Percentiles rank a stretch among this genome's conserved stretches.
These are phyloP conservation scores for Arthrocladium fulminans DNA, from an alignment of 2,329 filamentous ascomycete genomes.

Conservation along the genomic window DNA sequence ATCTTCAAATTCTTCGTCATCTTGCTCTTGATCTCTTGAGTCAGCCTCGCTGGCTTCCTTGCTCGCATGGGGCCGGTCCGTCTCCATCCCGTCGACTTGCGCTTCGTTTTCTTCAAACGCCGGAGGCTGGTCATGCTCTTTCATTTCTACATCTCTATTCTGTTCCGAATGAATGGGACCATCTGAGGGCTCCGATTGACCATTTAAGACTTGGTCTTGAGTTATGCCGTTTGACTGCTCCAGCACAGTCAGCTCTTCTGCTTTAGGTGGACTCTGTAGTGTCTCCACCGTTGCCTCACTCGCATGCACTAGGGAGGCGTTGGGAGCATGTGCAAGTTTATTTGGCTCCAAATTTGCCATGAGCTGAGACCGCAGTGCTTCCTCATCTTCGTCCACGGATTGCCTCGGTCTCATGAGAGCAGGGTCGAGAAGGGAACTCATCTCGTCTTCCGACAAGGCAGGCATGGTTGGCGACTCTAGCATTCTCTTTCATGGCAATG, in stretches of 20 bases:
- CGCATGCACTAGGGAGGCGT: slow-evolving; percentile 14
- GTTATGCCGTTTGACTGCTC: neutral
- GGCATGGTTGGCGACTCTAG: slow-evolving; percentile 11
- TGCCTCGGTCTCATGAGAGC: neutral
- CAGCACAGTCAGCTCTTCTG: neutral
- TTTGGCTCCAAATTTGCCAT: slow-evolving; percentile 3
- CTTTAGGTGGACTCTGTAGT: neutral
- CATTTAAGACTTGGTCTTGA: neutral
- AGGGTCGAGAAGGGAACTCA: slow-evolving; percentile 9
- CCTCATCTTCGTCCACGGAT: neutral
- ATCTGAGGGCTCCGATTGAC: neutral
- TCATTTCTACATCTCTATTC: neutral
- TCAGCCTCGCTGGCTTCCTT: slow-evolving; percentile 16
- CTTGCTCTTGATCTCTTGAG: slow-evolving; percentile 31
- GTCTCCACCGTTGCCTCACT: neutral
- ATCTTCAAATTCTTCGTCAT: slow-evolving; percentile 36
- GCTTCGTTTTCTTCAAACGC: neutral
- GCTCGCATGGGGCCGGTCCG: slow-evolving; percentile 6
- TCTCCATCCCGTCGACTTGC: slow-evolving; percentile 16
- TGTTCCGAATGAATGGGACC: neutral
- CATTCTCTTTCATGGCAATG: neutral
- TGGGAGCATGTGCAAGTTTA: neutral
- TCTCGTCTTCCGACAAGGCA: slow-evolving; percentile 12
- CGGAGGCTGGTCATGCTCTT: neutral
- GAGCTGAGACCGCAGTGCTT: slow-evolving; percentile 5